A percentile compares a stretch with the other conserved stretches of the same genome.
These are phyloP conservation scores for Arabis alpina DNA, from an alignment of 345 rosid species.

Conservation along the genomic window DNA sequence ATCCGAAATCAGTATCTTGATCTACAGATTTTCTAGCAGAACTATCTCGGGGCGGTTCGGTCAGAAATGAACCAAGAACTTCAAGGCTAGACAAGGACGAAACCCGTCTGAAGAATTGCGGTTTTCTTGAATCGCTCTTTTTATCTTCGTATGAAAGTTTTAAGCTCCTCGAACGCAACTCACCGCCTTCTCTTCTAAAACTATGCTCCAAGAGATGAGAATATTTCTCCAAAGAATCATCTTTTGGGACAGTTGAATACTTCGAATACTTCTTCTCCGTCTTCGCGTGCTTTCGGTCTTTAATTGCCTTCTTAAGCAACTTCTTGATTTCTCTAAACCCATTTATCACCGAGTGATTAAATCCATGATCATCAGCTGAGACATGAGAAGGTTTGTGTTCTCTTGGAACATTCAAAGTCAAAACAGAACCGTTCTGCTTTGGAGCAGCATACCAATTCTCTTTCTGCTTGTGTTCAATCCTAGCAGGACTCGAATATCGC, in stretches of 20 bases:
- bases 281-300: constrained; percentile 50
- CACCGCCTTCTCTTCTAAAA: constrained; percentile 43
- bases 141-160: constrained; percentile 57
- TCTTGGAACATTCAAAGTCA: constrained; percentile 37
- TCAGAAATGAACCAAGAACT: constrained; percentile 55
- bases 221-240: constrained; percentile 60
- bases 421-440: constrained; percentile 41
- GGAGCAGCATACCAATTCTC: constrained; percentile 68
- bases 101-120: constrained; percentile 64
- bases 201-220: constrained; percentile 56
- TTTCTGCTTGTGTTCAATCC: constrained; percentile 68
- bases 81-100: constrained; percentile 84
- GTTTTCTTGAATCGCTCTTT: constrained; percentile 38
- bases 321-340: constrained; percentile 62
- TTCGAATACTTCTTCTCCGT: constrained; percentile 22
- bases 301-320: constrained; percentile 59
- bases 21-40: constrained; percentile 33
- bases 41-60: constrained; percentile 47
- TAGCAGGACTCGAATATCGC: constrained; percentile 52
- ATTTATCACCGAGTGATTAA: constrained; percentile 52
- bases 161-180: constrained; percentile 64
- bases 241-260: constrained; percentile 27
- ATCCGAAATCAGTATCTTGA: constrained; percentile 25
- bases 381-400: constrained; percentile 44
- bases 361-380: constrained; percentile 49